Base-by-base conservation (phyloP, 192 early-diverging fungal species). In the Coemansia sp. region DNA sequence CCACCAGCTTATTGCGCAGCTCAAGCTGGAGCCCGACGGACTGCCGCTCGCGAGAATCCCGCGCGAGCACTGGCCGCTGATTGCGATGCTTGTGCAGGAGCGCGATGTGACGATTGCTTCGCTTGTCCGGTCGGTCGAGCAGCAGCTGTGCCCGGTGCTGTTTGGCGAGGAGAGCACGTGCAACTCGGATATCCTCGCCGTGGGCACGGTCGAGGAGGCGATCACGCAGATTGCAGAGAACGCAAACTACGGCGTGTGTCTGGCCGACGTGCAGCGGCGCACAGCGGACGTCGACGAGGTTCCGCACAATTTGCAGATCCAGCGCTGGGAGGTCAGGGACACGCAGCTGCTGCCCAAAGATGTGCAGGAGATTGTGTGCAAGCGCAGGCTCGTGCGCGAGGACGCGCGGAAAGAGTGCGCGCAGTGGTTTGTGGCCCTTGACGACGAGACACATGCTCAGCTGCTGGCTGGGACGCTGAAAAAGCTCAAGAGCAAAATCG, bases 81-180 rank as follows among this genome's bases (percentile, higher is more conserved):
- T 81, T 27, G 79, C 79, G 7, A 65, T 71, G 64, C 51, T 81
- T 18, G 65, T 72, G 6, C 79, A 81, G 21, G 79, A 81, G 30
- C 63, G 69, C 6, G 72, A 71, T 16, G 57, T 48, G 11, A 40
- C 59, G 3, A 40, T 81, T 16, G 38, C 59, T 16, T 40, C 62
- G 3, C 54, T 81, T 12, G 65, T 68, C 46, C 60, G 46, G 46
- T 51, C 52, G 19, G 58, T 81, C 18, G 72, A 75, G 55, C 19
- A 59, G 30, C 72, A 75, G 33, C 58, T 81, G 8, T 81, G 65
- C 19, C 79, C 79, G 5, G 66, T 75, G 0, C 65, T 69, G 21
- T 75, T 74, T 61, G 71, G 67, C 44, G 64, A 67, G 16, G 54
- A 61, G 28, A 30, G 53, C 5, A 42, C 56, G 18, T 60, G 64